These are phyloP conservation scores for Penicillium egyptiacum DNA, from an alignment of 495 filamentous ascomycete species.

Conservation along the genomic window DNA sequence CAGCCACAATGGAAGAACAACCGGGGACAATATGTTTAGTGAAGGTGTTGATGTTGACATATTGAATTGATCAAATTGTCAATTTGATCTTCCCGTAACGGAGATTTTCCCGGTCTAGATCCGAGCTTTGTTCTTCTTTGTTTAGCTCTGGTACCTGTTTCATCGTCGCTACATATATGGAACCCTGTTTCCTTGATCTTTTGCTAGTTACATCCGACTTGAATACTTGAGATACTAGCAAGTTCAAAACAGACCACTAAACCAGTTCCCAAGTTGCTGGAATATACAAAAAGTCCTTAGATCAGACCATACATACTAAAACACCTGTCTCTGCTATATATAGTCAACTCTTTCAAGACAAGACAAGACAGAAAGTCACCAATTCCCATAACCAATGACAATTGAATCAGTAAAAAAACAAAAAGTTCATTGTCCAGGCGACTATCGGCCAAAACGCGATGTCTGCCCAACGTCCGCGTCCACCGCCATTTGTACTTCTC, in stretches of 20 bases:
- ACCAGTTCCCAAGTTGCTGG: neutral
- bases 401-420: neutral
- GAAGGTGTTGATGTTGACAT: neutral
- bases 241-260: neutral
- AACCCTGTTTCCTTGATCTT: neutral
- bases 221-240: no score
- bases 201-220: neutral
- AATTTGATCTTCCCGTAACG: no score
- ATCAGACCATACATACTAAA: neutral
- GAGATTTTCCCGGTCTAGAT: neutral
- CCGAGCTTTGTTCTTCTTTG: neutral
- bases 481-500: slow-evolving; percentile 33
- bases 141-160: neutral
- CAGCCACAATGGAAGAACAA: slow-evolving; percentile 44
- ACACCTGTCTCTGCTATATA: neutral
- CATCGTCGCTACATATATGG: neutral
- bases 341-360: neutral
- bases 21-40: slow-evolving; percentile 30
- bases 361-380: no score
- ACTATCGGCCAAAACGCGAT: slow-evolving; percentile 18
- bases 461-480: slow-evolving; percentile 26
- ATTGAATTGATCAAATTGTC: no score
- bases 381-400: neutral
- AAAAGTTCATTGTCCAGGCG: slow-evolving; percentile 14
- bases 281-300: no score